Evolutionary conservation across 1,284 basidiomycete genomes (phyloP).

Genomic region (Naganishia liquefaciens): DNA sequence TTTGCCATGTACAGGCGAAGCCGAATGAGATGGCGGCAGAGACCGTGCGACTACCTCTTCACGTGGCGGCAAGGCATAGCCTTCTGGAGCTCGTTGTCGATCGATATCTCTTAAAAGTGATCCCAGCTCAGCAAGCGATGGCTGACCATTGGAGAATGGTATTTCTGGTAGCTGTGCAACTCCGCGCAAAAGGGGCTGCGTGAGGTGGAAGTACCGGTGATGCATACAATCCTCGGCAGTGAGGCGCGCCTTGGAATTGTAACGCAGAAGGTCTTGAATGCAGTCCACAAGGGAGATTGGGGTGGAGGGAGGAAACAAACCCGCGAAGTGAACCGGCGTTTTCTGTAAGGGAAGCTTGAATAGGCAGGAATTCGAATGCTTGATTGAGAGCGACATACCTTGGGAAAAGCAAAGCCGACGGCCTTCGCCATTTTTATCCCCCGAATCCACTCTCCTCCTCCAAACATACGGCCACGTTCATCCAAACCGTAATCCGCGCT

Average conservation of each 20-base stretch:
- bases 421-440: constrained; percentile 83
- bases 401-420: constrained; percentile 87
- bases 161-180: constrained; percentile 63
- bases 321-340: constrained; percentile 71
- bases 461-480: constrained; percentile 66
- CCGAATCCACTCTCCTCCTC: constrained; percentile 83
- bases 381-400: constrained; percentile 58
- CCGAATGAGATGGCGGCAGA: constrained; percentile 65
- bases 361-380: background rate
- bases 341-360: constrained; percentile 57
- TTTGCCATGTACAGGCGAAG: constrained; percentile 40
- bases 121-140: constrained; percentile 36
- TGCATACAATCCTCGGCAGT: constrained; percentile 83
- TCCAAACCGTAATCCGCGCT: constrained; percentile 78
- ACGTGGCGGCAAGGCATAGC: constrained; percentile 30
- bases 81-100: constrained; percentile 29
- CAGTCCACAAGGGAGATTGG: constrained; percentile 84
- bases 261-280: constrained; percentile 86
- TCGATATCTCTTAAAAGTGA: constrained; percentile 24
- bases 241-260: constrained; percentile 82
- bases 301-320: constrained; percentile 75
- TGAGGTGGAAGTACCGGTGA: constrained; percentile 78
- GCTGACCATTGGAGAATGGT: constrained; percentile 51
- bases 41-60: constrained; percentile 59
- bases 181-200: constrained; percentile 58